Evolutionary conservation across 2,329 filamentous ascomycete genomes (phyloP).

Genomic region (Trematosphaeria pertusa): DNA sequence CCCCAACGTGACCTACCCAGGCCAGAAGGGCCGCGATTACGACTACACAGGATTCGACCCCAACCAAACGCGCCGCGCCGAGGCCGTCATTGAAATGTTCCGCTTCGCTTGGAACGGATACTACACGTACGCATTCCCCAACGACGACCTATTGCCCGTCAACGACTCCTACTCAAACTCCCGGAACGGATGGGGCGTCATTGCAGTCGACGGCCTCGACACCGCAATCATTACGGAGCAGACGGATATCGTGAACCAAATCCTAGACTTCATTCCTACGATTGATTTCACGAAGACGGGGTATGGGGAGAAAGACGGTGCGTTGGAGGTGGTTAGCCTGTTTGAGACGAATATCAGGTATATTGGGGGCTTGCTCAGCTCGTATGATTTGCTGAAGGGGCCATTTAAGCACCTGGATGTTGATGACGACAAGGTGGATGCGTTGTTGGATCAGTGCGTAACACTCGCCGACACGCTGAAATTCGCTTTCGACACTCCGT

Average conservation of each 20-base stretch:
- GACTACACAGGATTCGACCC: constrained; percentile 24
- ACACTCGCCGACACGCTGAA: constrained; percentile 73
- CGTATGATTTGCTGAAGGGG: constrained; percentile 61
- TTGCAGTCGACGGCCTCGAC: constrained; percentile 62
- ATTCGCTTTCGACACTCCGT: constrained; percentile 75
- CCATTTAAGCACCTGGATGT: constrained; percentile 60
- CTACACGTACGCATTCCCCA: constrained; percentile 38
- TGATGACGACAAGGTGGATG: constrained; percentile 57
- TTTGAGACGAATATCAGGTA: constrained; percentile 42
- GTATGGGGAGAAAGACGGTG: constrained; percentile 4
- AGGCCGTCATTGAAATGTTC: constrained; percentile 35
- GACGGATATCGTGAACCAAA: constrained; percentile 62
- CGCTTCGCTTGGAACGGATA: constrained; percentile 45
- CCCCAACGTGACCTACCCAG: constrained; percentile 20
- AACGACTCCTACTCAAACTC: constrained; percentile 31
- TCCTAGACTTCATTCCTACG: constrained; percentile 57
- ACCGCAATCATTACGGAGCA: constrained; percentile 67
- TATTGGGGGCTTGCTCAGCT: constrained; percentile 32
- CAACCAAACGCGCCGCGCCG: constrained; percentile 22
- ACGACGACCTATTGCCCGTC: constrained; percentile 39
- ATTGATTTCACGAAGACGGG: constrained; percentile 59
- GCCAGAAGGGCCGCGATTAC: constrained; percentile 24
- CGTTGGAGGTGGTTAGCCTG: constrained; percentile 43
- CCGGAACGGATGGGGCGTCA: constrained; percentile 54
- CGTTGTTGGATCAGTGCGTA: constrained; percentile 68